Conservation (phyloP, 805 yeast genomes). For the Pichia pseudocactophila region DNA sequence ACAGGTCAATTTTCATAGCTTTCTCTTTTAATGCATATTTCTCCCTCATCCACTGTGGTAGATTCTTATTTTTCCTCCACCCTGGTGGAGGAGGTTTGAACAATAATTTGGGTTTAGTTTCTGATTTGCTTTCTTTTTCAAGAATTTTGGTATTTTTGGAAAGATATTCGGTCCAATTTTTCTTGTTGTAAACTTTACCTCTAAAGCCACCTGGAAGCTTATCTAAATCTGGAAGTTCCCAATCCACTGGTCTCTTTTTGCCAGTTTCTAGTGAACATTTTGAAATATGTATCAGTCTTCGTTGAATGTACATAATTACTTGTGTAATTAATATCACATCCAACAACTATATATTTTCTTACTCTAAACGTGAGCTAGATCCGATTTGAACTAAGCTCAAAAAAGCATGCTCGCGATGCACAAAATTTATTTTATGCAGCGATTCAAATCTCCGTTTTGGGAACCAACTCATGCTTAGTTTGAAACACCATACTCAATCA, state of each 20-base stretch:
- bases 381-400: background rate
- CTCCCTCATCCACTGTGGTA: slow-evolving; percentile 67
- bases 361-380: no score
- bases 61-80: slow-evolving; percentile 34
- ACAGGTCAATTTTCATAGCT: slow-evolving; percentile 51
- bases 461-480: no score
- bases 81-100: slow-evolving; percentile 33
- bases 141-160: slow-evolving; percentile 15
- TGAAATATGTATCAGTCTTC: slow-evolving; percentile 1
- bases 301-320: background rate
- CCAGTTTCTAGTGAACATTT: background rate
- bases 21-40: slow-evolving; percentile 55
- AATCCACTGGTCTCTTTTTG: slow-evolving; percentile 18
- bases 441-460: no score
- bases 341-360: no score
- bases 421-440: no score
- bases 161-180: slow-evolving; percentile 21
- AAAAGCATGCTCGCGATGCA: background rate
- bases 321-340: no score
- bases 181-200: slow-evolving; percentile 26
- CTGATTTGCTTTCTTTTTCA: slow-evolving; percentile 11
- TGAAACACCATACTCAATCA: no score
- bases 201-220: slow-evolving; percentile 28
- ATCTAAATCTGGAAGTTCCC: slow-evolving; percentile 30
- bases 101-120: slow-evolving; percentile 10